Evolutionary conservation across 306 rosid genomes (phyloP).

Genomic region (Trifolium pratense): DNA sequence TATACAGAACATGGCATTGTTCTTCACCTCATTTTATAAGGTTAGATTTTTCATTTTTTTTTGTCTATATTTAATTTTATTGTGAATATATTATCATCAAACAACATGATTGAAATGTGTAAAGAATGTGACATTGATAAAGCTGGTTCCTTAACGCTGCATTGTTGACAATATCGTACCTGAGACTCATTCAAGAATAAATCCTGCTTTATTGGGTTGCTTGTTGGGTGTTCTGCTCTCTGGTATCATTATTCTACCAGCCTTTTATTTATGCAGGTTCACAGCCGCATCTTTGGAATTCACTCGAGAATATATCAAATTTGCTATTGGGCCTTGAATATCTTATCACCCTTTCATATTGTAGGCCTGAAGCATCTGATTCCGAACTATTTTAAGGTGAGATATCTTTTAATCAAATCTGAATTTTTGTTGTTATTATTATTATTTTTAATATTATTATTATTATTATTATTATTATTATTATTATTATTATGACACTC

Average conservation of each 20-base stretch:
- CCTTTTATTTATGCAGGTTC: constrained; percentile 57
- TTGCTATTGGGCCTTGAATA: constrained; percentile 92
- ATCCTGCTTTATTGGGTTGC: neutral
- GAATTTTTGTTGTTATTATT: no score
- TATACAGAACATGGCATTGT: no score
- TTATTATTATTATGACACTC: no score
- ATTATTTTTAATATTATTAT: no score
- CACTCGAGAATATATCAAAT: constrained; percentile 73
- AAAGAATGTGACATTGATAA: constrained; percentile 11
- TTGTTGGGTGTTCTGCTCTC: constrained; percentile 12
- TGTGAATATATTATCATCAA: constrained; percentile 23
- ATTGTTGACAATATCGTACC: constrained; percentile 5
- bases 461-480: no score
- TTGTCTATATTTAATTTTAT: no score
- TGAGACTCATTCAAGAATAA: constrained; percentile 14
- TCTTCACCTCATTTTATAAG: no score
- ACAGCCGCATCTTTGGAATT: constrained; percentile 80
- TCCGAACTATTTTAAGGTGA: no score
- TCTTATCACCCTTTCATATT: no score
- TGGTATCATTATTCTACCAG: neutral
- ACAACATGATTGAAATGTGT: constrained; percentile 11
- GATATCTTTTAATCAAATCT: no score
- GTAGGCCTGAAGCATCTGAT: no score
- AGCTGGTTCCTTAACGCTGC: constrained; percentile 6
- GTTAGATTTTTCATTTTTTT: no score